Evolutionary conservation across 2,329 filamentous ascomycete genomes (phyloP).

Genomic region (Paracoccidioides lutzii): DNA sequence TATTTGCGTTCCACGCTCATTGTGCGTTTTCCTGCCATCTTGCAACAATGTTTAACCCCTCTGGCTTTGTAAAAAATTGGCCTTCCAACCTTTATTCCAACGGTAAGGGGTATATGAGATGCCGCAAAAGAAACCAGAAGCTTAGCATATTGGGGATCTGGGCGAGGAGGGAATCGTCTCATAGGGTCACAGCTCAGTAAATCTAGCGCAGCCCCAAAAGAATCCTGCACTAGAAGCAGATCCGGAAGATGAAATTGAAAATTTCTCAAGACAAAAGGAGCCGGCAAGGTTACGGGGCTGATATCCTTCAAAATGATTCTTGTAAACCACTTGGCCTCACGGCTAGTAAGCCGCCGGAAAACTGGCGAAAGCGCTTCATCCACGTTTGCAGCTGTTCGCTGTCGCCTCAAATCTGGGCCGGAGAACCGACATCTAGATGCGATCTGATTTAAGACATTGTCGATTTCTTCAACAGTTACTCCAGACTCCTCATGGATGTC

Average conservation of each 20-base stretch:
- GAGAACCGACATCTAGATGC: constrained; percentile 61
- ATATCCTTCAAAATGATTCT: constrained; percentile 67
- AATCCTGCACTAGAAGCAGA: constrained; percentile 56
- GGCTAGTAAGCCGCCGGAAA: constrained; percentile 48
- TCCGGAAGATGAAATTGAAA: constrained; percentile 60
- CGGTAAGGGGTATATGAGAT: constrained; percentile 37
- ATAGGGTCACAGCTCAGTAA: constrained; percentile 36
- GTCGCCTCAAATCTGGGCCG: constrained; percentile 44
- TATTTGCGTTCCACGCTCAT: constrained; percentile 73
- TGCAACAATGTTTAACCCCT: constrained; percentile 61
- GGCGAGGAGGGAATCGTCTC: constrained; percentile 24
- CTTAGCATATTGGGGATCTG: constrained; percentile 20
- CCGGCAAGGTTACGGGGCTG: constrained; percentile 52
- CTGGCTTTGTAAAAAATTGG: constrained; percentile 53
- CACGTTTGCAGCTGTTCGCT: constrained; percentile 27
- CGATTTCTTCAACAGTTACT: constrained; percentile 61
- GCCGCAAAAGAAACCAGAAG: constrained; percentile 24
- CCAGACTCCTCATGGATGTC: constrained; percentile 24
- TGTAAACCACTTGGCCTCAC: constrained; percentile 78
- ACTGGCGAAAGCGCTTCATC: constrained; percentile 41
- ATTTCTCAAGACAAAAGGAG: constrained; percentile 40
- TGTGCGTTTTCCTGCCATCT: constrained; percentile 45
- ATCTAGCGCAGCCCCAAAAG: constrained; percentile 48
- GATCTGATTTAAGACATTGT: constrained; percentile 50
- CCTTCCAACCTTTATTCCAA: constrained; percentile 53